phyloP scores from a whole-genome alignment of 2,329 filamentous ascomycete genomes.

The Penicillium sp. region DNA sequence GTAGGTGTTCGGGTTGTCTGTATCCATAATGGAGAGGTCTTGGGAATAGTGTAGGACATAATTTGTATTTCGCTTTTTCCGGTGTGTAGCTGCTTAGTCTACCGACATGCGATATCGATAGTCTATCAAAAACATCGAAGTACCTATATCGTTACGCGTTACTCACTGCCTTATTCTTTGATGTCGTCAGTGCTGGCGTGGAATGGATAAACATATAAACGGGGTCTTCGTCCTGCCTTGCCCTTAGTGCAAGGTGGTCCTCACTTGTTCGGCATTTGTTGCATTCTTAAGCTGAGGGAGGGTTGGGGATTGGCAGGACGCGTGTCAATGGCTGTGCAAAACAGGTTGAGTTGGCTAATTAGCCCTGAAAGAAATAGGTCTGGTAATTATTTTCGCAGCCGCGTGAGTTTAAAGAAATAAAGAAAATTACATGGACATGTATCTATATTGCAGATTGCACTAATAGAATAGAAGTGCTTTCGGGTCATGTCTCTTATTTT shows the following conservation, averaged over 20 bases:
- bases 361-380: neutral
- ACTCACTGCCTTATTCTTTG: neutral
- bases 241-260: neutral
- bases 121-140: neutral
- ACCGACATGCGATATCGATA: neutral
- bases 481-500: constrained; percentile 1
- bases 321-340: constrained; percentile 19
- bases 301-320: constrained; percentile 10
- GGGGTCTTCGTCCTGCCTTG: neutral
- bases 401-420: no score
- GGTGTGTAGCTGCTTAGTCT: neutral
- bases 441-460: neutral
- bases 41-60: neutral
- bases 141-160: neutral
- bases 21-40: neutral
- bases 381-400: neutral
- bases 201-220: constrained; percentile 1
- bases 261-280: constrained; percentile 3
- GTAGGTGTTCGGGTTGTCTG: constrained; percentile 24
- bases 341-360: neutral
- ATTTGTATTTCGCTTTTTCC: neutral
- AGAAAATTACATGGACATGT: neutral
- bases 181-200: neutral
- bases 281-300: constrained; percentile 9
- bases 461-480: neutral